Evolutionary conservation across 176 grass and related monocot species (phyloP), one percentile per base, ranked within the genome.

Genomic region (Phyllostachys edulis): DNA sequence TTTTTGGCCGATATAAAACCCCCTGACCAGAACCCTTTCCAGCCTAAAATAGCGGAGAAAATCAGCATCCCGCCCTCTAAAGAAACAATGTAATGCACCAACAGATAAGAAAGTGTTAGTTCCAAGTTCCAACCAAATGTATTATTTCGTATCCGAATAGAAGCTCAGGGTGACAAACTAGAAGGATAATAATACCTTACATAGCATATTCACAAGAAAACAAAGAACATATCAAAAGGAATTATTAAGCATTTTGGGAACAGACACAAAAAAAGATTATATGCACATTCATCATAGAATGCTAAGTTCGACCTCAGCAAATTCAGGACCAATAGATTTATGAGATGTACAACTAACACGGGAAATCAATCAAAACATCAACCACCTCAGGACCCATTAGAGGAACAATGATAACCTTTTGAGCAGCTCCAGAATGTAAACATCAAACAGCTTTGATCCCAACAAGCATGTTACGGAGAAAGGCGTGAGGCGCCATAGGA

Each of bases 311-410:
- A 21, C 18, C 73, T 86, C 84, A 68, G 21, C 39, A 40, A 79
- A 67, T 78, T 86, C 39, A 82, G 66, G 57, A 66, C 50, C 64
- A 71, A 47, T 34, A 50, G 50, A 82, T 66, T 82, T 78, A 56
- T 57, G 49, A 57, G 79, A 83, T 66, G 40, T 17, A 60, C 84
- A 62, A 42, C 84, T 68, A 87, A 78, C 79, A 78, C 87, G 73
- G 79, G 39, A 51, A 70, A 83, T 59, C 49, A 86, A 78, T 67
- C 39, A 68, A 83, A 67, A 57, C 67, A 79, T 79, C 49, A 87
- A 87, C 80, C 47, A 87, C 79, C 79, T 76, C 37, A 78, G 88
- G 84, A n/a, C 73, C 88, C 79, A 83, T 68, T 60, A 83, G 11
- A 77, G 46, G 7, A 40, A 83, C 59, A 83, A 79, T 68, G 24